Conservation (phyloP, 257 asterid species). For the Nyctanthes arbortristis region DNA sequence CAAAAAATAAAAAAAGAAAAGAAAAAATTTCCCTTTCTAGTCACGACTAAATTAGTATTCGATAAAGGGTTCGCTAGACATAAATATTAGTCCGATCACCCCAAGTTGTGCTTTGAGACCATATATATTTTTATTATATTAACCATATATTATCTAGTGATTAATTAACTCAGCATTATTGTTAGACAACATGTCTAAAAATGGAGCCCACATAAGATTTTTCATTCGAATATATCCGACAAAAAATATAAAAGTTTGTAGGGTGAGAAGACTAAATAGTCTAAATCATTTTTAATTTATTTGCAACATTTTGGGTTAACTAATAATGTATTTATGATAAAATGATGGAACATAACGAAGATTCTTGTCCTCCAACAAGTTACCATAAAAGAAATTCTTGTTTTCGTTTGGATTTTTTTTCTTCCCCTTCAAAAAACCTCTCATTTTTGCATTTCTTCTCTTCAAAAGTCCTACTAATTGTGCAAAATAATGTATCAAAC, state of each 20-base stretch:
- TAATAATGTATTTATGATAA: background rate
- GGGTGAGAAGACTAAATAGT: background rate
- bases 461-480: background rate
- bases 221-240: background rate
- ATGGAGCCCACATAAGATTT: background rate
- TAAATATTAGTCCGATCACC: too few species aligned
- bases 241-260: background rate
- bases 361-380: constrained; percentile 29
- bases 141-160: too few species aligned
- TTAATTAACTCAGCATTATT: too few species aligned
- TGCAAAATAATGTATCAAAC: background rate
- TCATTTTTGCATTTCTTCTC: background rate
- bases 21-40: too few species aligned
- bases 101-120: too few species aligned
- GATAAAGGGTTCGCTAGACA: too few species aligned
- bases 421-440: constrained; percentile 18
- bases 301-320: background rate
- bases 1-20: too few species aligned
- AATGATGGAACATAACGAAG: constrained; percentile 31
- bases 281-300: background rate
- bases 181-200: background rate
- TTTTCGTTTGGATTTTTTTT: constrained; percentile 16
- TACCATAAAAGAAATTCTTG: constrained; percentile 21
- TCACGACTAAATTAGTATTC: too few species aligned
- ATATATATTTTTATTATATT: too few species aligned